Conservation (phyloP, 805 yeast genomes). For the Yarrowia sp. region DNA sequence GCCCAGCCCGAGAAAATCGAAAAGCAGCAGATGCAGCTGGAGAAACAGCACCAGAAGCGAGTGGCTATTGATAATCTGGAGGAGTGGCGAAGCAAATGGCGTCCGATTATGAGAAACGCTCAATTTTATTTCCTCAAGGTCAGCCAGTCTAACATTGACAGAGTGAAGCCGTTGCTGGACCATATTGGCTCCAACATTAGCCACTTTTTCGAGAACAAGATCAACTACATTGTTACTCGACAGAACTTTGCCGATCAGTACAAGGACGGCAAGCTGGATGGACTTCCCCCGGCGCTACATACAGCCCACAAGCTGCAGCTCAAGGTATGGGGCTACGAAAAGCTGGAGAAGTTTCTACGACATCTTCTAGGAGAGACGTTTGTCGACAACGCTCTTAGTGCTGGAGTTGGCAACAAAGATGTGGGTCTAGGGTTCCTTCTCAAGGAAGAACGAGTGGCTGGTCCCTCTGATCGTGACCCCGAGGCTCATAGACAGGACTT, state of each 20-base stretch:
- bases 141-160: slow-evolving; percentile 11
- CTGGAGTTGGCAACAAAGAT: neutral
- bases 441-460: slow-evolving; percentile 79
- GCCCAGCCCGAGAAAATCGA: slow-evolving; percentile 5
- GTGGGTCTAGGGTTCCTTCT: slow-evolving; percentile 44
- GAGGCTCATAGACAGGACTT: slow-evolving; percentile 80
- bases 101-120: slow-evolving; percentile 14
- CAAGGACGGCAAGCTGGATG: slow-evolving; percentile 7
- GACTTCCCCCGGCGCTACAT: neutral
- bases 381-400: neutral
- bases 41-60: slow-evolving; percentile 1
- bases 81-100: slow-evolving; percentile 25
- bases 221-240: slow-evolving; percentile 20
- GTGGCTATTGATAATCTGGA: slow-evolving; percentile 15
- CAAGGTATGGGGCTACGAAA: slow-evolving; percentile 25
- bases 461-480: slow-evolving; percentile 87
- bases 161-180: slow-evolving; percentile 18
- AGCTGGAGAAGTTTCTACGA: slow-evolving; percentile 19
- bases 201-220: slow-evolving; percentile 14
- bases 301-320: slow-evolving; percentile 20
- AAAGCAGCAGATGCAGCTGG: neutral
- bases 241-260: slow-evolving; percentile 7
- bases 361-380: slow-evolving; percentile 12
- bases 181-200: slow-evolving; percentile 20
- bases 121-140: slow-evolving; percentile 14